phyloP scores from a whole-genome alignment of 2,329 filamentous ascomycete species.

The Hirsutella rhossiliensis region DNA sequence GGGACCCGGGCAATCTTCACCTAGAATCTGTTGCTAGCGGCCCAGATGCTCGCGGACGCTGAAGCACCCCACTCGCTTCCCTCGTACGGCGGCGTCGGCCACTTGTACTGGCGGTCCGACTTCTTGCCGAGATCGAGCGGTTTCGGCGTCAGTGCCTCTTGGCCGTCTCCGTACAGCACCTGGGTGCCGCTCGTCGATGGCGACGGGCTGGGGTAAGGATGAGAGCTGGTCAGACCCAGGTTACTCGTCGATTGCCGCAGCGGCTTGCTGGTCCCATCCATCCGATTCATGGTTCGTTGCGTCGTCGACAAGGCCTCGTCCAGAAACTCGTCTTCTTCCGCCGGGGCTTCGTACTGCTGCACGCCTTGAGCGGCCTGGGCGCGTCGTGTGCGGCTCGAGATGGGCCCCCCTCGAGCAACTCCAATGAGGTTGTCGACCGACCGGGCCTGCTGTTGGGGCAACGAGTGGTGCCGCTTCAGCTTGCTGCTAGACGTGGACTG shows the following conservation, averaged over 20 bases:
- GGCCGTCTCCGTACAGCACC: slow-evolving; percentile 57
- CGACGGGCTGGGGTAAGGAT: slow-evolving; percentile 54
- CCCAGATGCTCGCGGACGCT: slow-evolving; percentile 71
- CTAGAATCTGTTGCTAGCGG: slow-evolving; percentile 53
- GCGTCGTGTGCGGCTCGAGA: slow-evolving; percentile 70
- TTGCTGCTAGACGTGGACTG: slow-evolving; percentile 33
- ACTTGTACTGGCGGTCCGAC: slow-evolving; percentile 50
- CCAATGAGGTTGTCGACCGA: slow-evolving; percentile 51
- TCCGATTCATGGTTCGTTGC: slow-evolving; percentile 58
- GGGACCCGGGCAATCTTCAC: neutral
- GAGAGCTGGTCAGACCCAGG: slow-evolving; percentile 35
- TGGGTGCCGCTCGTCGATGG: slow-evolving; percentile 74
- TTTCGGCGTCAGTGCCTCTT: slow-evolving; percentile 52
- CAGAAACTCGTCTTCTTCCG: slow-evolving; percentile 91
- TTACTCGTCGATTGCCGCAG: slow-evolving; percentile 55
- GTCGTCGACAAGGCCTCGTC: slow-evolving; percentile 79
- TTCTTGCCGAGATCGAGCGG: slow-evolving; percentile 58
- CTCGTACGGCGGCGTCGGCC: slow-evolving; percentile 92
- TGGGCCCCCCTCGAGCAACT: slow-evolving; percentile 46
- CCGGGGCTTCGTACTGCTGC: slow-evolving; percentile 83
- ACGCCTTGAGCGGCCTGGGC: slow-evolving; percentile 63
- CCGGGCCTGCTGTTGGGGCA: slow-evolving; percentile 49
- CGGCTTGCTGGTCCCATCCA: slow-evolving; percentile 40
- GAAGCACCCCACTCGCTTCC: slow-evolving; percentile 84
- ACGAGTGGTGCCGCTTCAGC: slow-evolving; percentile 53